These are phyloP conservation scores for Austroboletus eburneus DNA, from an alignment of 768 basidiomycete genomes.

Conservation along the genomic window DNA sequence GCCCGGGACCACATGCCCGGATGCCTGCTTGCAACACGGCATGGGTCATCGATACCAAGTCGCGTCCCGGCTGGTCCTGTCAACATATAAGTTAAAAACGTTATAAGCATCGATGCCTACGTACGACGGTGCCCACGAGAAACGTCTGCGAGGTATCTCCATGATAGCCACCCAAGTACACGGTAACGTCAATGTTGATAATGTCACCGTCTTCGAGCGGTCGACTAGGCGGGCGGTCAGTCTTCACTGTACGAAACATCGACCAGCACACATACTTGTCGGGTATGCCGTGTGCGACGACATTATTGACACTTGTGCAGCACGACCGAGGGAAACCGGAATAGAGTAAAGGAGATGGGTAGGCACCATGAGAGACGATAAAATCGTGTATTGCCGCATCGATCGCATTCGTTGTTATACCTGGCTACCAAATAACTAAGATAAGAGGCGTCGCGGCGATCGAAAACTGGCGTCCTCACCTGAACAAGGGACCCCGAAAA, in stretches of 20 bases:
- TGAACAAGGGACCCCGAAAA: slow-evolving; percentile 52
- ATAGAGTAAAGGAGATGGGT: slow-evolving; percentile 84
- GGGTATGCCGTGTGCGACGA: slow-evolving; percentile 86
- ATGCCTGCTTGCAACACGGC: slow-evolving; percentile 69
- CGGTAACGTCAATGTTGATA: slow-evolving; percentile 83
- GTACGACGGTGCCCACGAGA: slow-evolving; percentile 73
- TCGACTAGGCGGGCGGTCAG: slow-evolving; percentile 44
- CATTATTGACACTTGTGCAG: slow-evolving; percentile 78
- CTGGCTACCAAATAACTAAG: slow-evolving; percentile 44
- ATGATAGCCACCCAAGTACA: slow-evolving; percentile 80
- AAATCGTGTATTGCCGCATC: slow-evolving; percentile 70
- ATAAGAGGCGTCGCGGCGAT: not conserved
- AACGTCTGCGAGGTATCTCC: slow-evolving; percentile 89
- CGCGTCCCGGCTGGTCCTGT: slow-evolving; percentile 66
- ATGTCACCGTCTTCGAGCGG: slow-evolving; percentile 80
- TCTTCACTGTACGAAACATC: not conserved
- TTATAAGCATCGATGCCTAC: slow-evolving; percentile 16
- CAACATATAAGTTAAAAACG: not conserved
- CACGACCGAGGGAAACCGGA: slow-evolving; percentile 47
- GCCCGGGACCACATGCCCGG: slow-evolving; percentile 67
- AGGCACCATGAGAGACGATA: slow-evolving; percentile 65
- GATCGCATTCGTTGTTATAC: slow-evolving; percentile 69
- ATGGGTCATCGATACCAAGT: slow-evolving; percentile 60
- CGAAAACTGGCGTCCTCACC: slow-evolving; percentile 29
- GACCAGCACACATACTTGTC: slow-evolving; percentile 59